Evolutionary conservation across 1,284 basidiomycete genomes (phyloP).

Genomic region (Ceratobasidium papillatum): DNA sequence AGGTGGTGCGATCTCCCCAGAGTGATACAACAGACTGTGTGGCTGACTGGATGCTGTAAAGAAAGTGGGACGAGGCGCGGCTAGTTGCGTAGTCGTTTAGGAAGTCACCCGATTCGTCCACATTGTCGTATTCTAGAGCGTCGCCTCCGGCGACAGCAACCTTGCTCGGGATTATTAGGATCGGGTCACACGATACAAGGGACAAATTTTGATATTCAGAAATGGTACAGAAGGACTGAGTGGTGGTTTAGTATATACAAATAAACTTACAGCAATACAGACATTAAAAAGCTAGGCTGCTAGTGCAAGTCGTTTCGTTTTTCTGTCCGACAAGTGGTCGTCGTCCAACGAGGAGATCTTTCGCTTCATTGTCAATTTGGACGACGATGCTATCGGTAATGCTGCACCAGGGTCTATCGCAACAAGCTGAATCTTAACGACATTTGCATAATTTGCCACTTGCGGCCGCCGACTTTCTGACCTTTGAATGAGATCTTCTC

Average conservation of each 20-base stretch:
- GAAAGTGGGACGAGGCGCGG: no score
- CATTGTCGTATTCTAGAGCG: not conserved
- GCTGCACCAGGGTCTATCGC: not conserved
- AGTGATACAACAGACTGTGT: no score
- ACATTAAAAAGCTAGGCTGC: not conserved
- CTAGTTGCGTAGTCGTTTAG: no score
- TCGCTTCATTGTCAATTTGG: not conserved
- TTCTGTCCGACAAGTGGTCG: not conserved
- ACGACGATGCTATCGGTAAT: not conserved
- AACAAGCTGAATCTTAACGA: not conserved
- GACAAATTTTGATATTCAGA: not conserved
- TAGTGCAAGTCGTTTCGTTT: not conserved
- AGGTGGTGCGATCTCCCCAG: no score
- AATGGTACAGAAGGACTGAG: not conserved
- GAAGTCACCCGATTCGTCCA: no score
- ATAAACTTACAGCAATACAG: not conserved
- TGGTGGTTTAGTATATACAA: not conserved
- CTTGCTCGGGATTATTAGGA: not conserved
- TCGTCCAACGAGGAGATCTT: not conserved
- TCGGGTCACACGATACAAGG: not conserved
- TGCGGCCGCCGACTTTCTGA: not conserved
- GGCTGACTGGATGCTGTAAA: no score
- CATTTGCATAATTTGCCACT: constrained; percentile 1
- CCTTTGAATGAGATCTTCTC: not conserved
- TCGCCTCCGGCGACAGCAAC: not conserved